Evolutionary conservation across 2,329 filamentous ascomycete genomes (phyloP).

Genomic region (Microsporum canis): DNA sequence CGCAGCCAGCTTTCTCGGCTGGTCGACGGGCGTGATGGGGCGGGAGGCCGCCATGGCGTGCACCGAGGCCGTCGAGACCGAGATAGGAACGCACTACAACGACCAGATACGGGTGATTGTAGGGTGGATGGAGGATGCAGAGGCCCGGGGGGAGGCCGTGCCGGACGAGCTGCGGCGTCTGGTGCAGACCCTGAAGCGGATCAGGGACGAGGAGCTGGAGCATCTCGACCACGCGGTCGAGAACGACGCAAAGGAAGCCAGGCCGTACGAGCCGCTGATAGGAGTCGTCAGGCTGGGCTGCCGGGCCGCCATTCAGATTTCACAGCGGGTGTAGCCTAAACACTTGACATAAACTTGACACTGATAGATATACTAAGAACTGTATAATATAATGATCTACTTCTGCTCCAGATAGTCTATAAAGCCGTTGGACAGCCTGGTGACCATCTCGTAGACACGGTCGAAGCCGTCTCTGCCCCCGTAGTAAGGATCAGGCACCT

Average conservation of each 20-base stretch:
- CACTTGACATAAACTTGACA: not conserved
- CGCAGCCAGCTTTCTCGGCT: constrained; percentile 70
- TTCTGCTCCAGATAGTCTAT: constrained; percentile 45
- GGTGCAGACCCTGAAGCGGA: constrained; percentile 62
- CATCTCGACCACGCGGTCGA: constrained; percentile 92
- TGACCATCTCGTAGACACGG: constrained; percentile 73
- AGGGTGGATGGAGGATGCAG: constrained; percentile 67
- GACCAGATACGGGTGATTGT: constrained; percentile 72
- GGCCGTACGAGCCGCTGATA: constrained; percentile 79
- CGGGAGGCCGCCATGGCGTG: constrained; percentile 96
- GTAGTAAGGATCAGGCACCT: constrained; percentile 85
- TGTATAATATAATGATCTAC: not conserved
- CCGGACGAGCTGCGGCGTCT: constrained; percentile 66
- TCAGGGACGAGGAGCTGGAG: constrained; percentile 91
- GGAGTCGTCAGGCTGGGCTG: constrained; percentile 84
- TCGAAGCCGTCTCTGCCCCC: constrained; percentile 72
- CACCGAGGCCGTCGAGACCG: constrained; percentile 95
- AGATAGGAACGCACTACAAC: constrained; percentile 95
- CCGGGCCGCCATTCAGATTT: constrained; percentile 84
- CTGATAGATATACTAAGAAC: not conserved
- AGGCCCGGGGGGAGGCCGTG: constrained; percentile 65
- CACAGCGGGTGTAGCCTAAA: constrained; percentile 33
- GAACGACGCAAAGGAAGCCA: constrained; percentile 80
- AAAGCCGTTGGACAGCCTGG: constrained; percentile 66
- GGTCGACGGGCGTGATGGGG: constrained; percentile 79